Evolutionary conservation across 208 protist species (phyloP), one percentile per base, ranked within the genome.

Genomic region (Eutreptiella sp.): DNA sequence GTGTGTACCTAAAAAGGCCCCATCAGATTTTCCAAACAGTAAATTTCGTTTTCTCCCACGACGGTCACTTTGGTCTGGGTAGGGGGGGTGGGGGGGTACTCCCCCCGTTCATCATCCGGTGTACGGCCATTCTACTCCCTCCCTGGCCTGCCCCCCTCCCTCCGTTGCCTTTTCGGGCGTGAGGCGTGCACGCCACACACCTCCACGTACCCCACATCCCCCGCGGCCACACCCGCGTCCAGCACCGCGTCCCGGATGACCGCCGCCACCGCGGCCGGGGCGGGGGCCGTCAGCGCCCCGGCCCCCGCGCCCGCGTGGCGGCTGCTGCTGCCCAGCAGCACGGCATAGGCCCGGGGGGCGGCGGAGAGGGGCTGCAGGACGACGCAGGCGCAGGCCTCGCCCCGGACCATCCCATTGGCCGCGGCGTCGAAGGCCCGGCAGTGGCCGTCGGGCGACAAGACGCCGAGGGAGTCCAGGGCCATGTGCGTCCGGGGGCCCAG

Each of bases 321-420:
- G 0, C 61, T 48, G n/a, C 32, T 47, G 21, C 64, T 42, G 14
- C 64, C 77, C 1, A 39, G 33, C 11, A 87, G 46, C 11, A 46
- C 50, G 3, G 5, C n/a, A 33, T 43, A 45, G 26, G 28, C 31
- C 24, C 35, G 14, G 11, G 35, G 4, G 31, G 52, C 52, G 29
- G 38, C 36, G 3, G 7, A 16, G 21, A 46, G n/a, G 21, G 53
- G 66, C 52, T 80, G 52, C 32, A 86, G 38, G 2, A 86, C 26
- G 16, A 90, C 23, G 9, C 75, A 31, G 19, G 57, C 71, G 38
- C 35, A 29, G 39, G 81, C 81, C 68, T 89, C 84, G 2, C 47
- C 54, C 19, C 81, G 53, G 9, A 67, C 68, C 53, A 79, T 89
- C 14, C 84, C 84, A 55, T 89, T 63, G 3, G 83, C 84, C 23